Evolutionary conservation across 176 grass and related monocot species (phyloP).

Genomic region (Aechmea fasciata): DNA sequence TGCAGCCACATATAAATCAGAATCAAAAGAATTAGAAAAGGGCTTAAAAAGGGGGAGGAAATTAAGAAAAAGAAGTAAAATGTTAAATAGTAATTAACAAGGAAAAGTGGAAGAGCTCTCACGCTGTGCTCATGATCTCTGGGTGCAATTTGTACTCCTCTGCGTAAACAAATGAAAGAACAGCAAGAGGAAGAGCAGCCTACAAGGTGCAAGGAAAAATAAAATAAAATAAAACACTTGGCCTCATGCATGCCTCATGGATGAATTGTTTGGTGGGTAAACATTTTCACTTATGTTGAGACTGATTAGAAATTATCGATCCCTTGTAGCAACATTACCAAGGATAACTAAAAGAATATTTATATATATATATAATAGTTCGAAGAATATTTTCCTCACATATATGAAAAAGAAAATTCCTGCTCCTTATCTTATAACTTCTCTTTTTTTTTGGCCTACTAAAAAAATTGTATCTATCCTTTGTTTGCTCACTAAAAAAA

Average conservation of each 20-base stretch:
- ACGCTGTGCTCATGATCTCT: slow-evolving; percentile 98
- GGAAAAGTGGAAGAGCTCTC: neutral
- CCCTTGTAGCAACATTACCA: too few relatives aligned
- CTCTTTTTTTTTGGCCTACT: too few relatives aligned
- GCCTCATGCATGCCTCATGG: neutral
- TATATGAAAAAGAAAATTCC: too few relatives aligned
- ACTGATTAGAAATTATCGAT: too few relatives aligned
- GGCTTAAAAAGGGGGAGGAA: neutral
- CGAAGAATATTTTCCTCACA: too few relatives aligned
- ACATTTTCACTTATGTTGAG: neutral
- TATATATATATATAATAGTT: too few relatives aligned
- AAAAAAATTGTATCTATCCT: too few relatives aligned
- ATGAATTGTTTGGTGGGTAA: neutral
- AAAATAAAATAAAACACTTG: neutral
- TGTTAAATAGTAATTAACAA: too few relatives aligned
- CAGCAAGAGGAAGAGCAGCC: slow-evolving; percentile 35
- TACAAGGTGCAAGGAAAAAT: neutral
- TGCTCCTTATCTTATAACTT: too few relatives aligned
- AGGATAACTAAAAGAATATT: too few relatives aligned
- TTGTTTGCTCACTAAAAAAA: too few relatives aligned
- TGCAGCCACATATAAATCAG: slow-evolving; percentile 26
- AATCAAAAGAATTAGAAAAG: neutral
- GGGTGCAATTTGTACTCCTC: slow-evolving; percentile 82
- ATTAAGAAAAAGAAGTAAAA: neutral
- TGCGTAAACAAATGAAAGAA: slow-evolving; percentile 83